Evolutionary conservation across 768 basidiomycete species (phyloP).

Genomic region (Clathrus columnatus): DNA sequence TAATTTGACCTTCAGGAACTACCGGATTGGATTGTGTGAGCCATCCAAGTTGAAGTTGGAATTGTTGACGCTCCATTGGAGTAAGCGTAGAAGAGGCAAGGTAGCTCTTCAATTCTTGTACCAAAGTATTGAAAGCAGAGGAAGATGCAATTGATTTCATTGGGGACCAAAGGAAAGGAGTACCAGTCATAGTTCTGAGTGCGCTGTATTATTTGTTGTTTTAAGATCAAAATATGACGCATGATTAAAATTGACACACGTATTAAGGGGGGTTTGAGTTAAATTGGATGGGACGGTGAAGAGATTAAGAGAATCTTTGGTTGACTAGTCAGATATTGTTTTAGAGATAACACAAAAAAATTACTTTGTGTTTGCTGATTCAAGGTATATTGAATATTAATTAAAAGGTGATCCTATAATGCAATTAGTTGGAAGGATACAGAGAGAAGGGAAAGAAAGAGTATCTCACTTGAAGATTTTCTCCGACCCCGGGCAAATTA

Average conservation of each 20-base stretch:
- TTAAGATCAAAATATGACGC: background rate
- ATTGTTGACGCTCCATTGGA: background rate
- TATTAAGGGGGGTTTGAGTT: background rate
- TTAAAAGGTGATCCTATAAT: background rate
- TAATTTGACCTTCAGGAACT: background rate
- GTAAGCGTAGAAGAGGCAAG: background rate
- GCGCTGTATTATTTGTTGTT: background rate
- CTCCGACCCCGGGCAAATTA: conserved; percentile 70
- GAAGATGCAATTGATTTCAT: background rate
- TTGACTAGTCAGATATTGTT: no score
- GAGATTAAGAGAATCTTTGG: background rate
- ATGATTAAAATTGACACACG: background rate
- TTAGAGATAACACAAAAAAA: no score
- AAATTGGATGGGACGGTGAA: background rate
- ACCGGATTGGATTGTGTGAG: background rate
- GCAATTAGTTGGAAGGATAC: background rate
- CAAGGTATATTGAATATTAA: background rate
- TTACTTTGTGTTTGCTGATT: background rate
- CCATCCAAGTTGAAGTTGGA: background rate
- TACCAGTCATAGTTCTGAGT: background rate
- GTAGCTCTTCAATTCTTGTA: background rate
- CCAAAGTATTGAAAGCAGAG: background rate
- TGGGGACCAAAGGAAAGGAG: background rate
- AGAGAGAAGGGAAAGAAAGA: background rate
- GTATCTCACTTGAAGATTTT: background rate